phyloP scores from a whole-genome alignment of 2,329 filamentous ascomycete species.

The Podosphaera fusca region DNA sequence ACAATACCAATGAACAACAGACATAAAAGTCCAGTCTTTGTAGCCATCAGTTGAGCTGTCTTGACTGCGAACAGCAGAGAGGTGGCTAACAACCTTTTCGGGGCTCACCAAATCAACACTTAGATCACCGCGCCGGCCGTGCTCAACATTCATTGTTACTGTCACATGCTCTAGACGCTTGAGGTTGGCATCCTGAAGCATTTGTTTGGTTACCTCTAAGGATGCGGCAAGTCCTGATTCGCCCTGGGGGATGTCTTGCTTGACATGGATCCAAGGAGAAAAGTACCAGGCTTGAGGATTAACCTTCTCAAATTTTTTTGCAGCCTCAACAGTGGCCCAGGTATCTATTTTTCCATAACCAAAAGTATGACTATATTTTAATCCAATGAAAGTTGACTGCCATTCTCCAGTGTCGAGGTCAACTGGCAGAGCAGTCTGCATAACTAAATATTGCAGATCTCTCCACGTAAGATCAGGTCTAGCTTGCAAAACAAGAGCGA shows the following conservation, averaged over 20 bases:
- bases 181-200: constrained; percentile 63
- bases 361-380: constrained; percentile 80
- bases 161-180: constrained; percentile 83
- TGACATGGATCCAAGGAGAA: constrained; percentile 83
- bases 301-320: constrained; percentile 66
- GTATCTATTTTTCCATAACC: constrained; percentile 92
- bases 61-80: constrained; percentile 49
- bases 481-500: constrained; percentile 64
- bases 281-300: constrained; percentile 92
- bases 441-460: constrained; percentile 77
- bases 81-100: constrained; percentile 55
- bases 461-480: constrained; percentile 80
- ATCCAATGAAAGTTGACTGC: constrained; percentile 60
- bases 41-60: constrained; percentile 53
- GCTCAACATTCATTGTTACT: constrained; percentile 87
- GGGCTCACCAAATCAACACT: constrained; percentile 84
- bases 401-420: constrained; percentile 54
- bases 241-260: constrained; percentile 67
- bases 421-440: constrained; percentile 64
- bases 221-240: constrained; percentile 51
- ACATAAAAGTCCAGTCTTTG: constrained; percentile 97
- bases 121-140: constrained; percentile 69
- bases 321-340: constrained; percentile 60
- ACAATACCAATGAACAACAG: constrained; percentile 74
- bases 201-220: constrained; percentile 64